A percentile compares a stretch with the other conserved stretches of the same genome.
phyloP scores from a whole-genome alignment of 805 yeast species.

The Vanderwaltozyma verrucispora region DNA sequence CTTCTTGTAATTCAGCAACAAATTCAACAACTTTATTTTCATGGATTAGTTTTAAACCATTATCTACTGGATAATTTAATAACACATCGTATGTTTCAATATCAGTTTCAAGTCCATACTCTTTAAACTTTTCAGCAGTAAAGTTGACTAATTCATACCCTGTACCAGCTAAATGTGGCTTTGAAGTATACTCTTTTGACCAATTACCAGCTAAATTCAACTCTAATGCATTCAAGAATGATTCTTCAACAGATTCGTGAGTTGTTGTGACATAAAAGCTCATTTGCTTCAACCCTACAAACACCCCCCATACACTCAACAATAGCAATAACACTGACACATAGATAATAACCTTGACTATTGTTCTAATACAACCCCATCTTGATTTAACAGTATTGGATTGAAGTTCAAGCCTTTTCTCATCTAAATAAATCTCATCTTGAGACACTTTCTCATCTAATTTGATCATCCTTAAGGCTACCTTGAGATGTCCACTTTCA shows the following conservation, averaged over 20 bases:
- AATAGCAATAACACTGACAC: too few species aligned
- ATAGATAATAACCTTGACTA: too few species aligned
- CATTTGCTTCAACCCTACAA: too few species aligned
- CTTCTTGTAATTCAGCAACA: constrained; percentile 46
- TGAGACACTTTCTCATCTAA: not conserved
- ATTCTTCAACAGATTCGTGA: not conserved
- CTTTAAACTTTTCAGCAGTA: constrained; percentile 47
- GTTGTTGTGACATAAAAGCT: too few species aligned
- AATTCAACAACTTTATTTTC: constrained; percentile 28
- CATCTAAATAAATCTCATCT: not conserved
- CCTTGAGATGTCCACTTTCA: too few species aligned
- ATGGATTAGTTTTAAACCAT: constrained; percentile 36
- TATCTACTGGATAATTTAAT: constrained; percentile 51
- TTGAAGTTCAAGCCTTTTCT: not conserved
- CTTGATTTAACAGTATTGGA: not conserved
- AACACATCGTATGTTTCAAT: constrained; percentile 53
- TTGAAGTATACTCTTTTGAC: constrained; percentile 41
- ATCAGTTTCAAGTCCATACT: constrained; percentile 45
- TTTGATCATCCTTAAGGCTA: too few species aligned
- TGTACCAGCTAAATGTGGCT: constrained; percentile 51
- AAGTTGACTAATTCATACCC: constrained; percentile 41
- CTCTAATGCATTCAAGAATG: constrained; percentile 18
- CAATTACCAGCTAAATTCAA: constrained; percentile 39
- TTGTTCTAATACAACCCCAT: not conserved
- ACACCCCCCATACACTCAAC: too few species aligned